Conservation (phyloP, 768 basidiomycete genomes). For the Phylloporus rhodoxanthus region DNA sequence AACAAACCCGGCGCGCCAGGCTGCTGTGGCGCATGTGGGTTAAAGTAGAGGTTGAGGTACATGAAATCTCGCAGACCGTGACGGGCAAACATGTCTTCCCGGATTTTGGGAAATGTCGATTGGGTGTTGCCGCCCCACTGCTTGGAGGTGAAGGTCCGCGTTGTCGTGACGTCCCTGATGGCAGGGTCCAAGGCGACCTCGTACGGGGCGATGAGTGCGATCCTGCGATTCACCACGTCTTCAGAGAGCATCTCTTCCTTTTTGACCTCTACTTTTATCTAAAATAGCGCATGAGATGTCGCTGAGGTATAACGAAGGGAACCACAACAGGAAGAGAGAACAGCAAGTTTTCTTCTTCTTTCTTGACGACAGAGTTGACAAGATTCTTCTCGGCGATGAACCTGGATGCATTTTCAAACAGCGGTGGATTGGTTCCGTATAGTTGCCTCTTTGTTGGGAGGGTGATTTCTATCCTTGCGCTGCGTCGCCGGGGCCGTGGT, state of each 20-base stretch:
- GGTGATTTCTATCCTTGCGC: background rate
- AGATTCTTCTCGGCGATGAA: slow-evolving; percentile 3
- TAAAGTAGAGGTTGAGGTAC: slow-evolving; percentile 15
- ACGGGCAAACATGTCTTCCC: slow-evolving; percentile 4
- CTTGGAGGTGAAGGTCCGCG: slow-evolving; percentile 8
- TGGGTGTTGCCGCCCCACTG: background rate
- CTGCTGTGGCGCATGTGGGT: slow-evolving; percentile 14
- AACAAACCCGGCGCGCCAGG: slow-evolving; percentile 16
- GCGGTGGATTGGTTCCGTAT: background rate
- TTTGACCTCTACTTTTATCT: slow-evolving; percentile 13
- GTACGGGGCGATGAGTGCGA: background rate
- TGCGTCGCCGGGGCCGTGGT: background rate
- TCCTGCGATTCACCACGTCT: slow-evolving; percentile 4
- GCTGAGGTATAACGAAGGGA: background rate
- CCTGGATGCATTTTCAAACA: slow-evolving; percentile 4
- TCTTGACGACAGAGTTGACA: background rate
- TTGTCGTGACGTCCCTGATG: slow-evolving; percentile 16
- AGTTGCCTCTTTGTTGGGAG: slow-evolving; percentile 7
- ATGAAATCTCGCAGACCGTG: slow-evolving; percentile 18
- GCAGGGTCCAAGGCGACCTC: slow-evolving; percentile 11
- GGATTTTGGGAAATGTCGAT: slow-evolving; percentile 12
- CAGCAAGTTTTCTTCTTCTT: slow-evolving; percentile 9
- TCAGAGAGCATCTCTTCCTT: slow-evolving; percentile 19
- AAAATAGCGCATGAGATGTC: background rate
- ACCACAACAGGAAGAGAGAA: background rate